A percentile compares a stretch with the other conserved stretches of the same genome.
These are phyloP conservation scores for Vanilla planifolia DNA, from an alignment of 106 monocot genomes.

Conservation along the genomic window DNA sequence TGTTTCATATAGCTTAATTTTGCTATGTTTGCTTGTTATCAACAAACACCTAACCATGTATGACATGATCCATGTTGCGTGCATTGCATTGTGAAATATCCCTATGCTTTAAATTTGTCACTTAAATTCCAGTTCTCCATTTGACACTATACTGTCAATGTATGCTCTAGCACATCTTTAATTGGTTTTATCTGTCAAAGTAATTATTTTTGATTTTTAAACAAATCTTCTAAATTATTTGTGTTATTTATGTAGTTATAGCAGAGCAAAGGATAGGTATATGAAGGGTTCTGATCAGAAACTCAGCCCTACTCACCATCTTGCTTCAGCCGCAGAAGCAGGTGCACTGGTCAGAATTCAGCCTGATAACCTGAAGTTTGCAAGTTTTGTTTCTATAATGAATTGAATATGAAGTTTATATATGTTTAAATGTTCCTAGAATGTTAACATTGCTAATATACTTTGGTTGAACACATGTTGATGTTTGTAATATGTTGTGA, in stretches of 20 bases:
- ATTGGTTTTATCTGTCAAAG: neutral
- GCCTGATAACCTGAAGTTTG: neutral
- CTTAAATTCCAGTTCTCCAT: neutral
- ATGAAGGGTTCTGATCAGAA: constrained; percentile 23
- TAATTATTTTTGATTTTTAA: neutral
- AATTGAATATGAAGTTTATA: neutral
- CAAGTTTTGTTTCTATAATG: constrained; percentile 1
- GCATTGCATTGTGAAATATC: neutral
- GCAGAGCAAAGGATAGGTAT: constrained; percentile 67
- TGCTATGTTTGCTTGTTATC: too few relatives aligned
- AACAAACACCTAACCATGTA: too few relatives aligned
- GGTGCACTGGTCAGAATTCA: constrained; percentile 60
- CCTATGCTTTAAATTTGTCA: neutral
- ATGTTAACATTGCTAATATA: neutral
- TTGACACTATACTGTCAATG: neutral
- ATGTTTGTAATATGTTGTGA: neutral
- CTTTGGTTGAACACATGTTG: neutral
- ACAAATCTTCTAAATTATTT: neutral
- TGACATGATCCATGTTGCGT: neutral
- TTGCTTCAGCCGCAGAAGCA: constrained; percentile 88
- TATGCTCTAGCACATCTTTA: neutral
- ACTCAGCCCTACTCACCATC: constrained; percentile 56
- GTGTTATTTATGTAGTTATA: constrained; percentile 49
- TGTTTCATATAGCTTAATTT: too few relatives aligned
- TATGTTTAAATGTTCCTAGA: neutral